Evolutionary conservation across 2,329 filamentous ascomycete genomes (phyloP).

Genomic region (Neurospora sp.): DNA sequence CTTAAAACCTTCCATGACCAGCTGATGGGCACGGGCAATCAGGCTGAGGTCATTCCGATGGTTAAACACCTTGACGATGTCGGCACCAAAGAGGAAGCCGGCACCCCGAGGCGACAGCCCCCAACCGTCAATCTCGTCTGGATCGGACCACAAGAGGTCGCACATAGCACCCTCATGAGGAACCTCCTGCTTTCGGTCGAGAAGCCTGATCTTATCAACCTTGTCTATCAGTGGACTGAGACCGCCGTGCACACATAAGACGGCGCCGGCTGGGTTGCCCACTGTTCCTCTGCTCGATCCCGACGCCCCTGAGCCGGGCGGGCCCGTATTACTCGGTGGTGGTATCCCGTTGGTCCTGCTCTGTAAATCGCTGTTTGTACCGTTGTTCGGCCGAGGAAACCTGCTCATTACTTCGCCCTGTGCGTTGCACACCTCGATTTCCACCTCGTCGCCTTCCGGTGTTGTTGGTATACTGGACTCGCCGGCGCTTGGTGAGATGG

Average conservation of each 20-base stretch:
- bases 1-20: conserved; percentile 99
- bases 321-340: conserved; percentile 46
- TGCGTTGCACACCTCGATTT: conserved; percentile 88
- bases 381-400: conserved; percentile 39
- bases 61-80: conserved; percentile 95
- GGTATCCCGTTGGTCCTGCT: conserved; percentile 17
- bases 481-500: conserved; percentile 40
- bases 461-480: conserved; percentile 24
- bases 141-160: conserved; percentile 94
- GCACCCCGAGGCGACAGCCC: conserved; percentile 87
- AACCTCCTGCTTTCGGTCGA: conserved; percentile 96
- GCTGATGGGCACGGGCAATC: conserved; percentile 88
- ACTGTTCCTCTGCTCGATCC: conserved; percentile 53
- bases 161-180: conserved; percentile 99
- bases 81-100: conserved; percentile 88
- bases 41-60: conserved; percentile 85
- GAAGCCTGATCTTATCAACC: conserved; percentile 87
- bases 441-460: conserved; percentile 58
- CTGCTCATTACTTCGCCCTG: conserved; percentile 68
- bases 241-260: conserved; percentile 92
- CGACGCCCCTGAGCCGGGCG: conserved; percentile 71
- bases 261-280: conserved; percentile 66
- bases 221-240: conserved; percentile 84
- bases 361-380: conserved; percentile 17
- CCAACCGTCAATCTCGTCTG: conserved; percentile 97